phyloP scores from a whole-genome alignment of 169 alveolate genomes.

The Eimeria falciformis region DNA sequence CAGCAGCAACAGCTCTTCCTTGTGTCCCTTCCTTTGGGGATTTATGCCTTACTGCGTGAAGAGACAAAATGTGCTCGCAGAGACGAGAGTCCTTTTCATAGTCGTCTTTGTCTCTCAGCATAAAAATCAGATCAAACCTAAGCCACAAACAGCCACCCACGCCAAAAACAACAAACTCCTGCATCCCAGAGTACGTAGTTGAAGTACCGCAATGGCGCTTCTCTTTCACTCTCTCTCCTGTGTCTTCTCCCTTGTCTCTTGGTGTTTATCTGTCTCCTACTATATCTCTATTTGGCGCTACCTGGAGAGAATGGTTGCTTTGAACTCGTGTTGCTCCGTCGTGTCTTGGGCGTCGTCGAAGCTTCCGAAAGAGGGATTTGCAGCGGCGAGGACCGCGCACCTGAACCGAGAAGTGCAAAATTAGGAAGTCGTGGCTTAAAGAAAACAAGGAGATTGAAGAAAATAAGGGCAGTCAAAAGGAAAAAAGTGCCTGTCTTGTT shows the following conservation, averaged over 20 bases:
- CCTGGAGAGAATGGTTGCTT: conserved; percentile 95
- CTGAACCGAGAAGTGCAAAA: conserved; percentile 88
- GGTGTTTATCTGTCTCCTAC: neutral
- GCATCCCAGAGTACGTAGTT: neutral
- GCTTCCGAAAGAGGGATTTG: conserved; percentile 99
- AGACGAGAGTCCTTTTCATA: conserved; percentile 93
- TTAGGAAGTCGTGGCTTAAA: neutral
- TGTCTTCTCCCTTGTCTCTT: neutral
- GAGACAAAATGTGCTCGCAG: conserved; percentile 94
- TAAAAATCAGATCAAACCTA: conserved; percentile 98
- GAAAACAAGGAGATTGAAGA: too few species aligned
- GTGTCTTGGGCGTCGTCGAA: conserved; percentile 97
- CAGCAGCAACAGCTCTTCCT: neutral
- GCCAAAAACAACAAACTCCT: neutral
- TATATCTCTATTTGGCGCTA: neutral
- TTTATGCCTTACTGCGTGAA: conserved; percentile 77
- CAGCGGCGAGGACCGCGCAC: conserved; percentile 99
- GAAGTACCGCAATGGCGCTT: too few species aligned
- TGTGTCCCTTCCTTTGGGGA: too few species aligned
- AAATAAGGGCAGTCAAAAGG: too few species aligned
- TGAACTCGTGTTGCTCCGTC: conserved; percentile 98
- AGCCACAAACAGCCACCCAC: conserved; percentile 77
- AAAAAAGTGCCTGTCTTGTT: too few species aligned
- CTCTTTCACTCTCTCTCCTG: neutral
- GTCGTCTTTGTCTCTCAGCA: conserved; percentile 97